Percentiles rank a stretch among this genome's conserved stretches.
phyloP scores from a whole-genome alignment of 805 yeast genomes.

The Saccharomycopsis capsularis region DNA sequence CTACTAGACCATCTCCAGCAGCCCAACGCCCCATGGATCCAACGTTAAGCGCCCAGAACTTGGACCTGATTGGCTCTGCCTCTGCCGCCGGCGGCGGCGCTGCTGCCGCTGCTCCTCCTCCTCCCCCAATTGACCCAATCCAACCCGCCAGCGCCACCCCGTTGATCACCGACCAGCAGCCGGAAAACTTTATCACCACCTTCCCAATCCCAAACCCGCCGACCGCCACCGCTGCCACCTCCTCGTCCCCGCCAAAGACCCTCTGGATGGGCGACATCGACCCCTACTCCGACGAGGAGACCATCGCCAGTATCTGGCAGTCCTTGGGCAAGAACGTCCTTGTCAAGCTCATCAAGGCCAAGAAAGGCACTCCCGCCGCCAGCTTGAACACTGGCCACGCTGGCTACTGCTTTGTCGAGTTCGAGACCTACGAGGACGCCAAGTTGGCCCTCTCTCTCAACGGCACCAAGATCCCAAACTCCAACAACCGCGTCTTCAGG shows the following conservation, averaged over 20 bases:
- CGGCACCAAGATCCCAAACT: slow-evolving; percentile 57
- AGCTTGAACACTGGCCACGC: slow-evolving; percentile 35
- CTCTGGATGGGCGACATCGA: slow-evolving; percentile 88
- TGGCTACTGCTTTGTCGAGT: slow-evolving; percentile 78
- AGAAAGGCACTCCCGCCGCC: slow-evolving; percentile 33
- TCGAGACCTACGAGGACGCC: slow-evolving; percentile 61
- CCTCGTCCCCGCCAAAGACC: slow-evolving; percentile 53
- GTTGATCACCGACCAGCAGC: slow-evolving; percentile 23
- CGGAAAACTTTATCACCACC: slow-evolving; percentile 27
- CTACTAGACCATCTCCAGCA: too few species aligned
- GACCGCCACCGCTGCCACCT: slow-evolving; percentile 40
- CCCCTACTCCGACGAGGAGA: slow-evolving; percentile 67
- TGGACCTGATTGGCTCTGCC: background rate
- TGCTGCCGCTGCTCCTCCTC: background rate
- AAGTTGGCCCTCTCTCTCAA: slow-evolving; percentile 60
- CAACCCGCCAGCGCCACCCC: slow-evolving; percentile 6
- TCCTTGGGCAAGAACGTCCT: slow-evolving; percentile 47
- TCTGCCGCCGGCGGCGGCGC: background rate
- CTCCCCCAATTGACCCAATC: background rate
- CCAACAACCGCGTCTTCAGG: slow-evolving; percentile 54
- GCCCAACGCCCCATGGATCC: background rate
- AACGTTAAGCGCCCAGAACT: background rate
- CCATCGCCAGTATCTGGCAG: slow-evolving; percentile 54
- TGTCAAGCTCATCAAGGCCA: slow-evolving; percentile 59
- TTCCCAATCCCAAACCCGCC: slow-evolving; percentile 46